Evolutionary conservation across 805 yeast species (phyloP).

Genomic region (Metschnikowia colocasiae): DNA sequence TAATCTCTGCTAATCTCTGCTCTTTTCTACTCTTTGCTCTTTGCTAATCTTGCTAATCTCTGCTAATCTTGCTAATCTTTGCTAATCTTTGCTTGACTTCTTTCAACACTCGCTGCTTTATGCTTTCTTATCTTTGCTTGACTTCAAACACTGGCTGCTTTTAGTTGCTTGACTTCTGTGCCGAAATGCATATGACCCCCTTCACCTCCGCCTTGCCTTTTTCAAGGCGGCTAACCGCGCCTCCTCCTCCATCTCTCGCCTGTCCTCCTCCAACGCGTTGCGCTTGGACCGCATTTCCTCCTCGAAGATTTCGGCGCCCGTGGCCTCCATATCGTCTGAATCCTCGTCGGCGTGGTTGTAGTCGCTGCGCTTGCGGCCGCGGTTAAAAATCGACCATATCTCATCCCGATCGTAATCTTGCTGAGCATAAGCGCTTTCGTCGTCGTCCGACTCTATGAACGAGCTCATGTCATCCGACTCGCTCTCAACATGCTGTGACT

Average conservation of each 20-base stretch:
- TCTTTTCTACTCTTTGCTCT: too few species aligned
- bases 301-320: conserved; percentile 80
- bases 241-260: conserved; percentile 61
- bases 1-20: too few species aligned
- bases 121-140: too few species aligned
- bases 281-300: conserved; percentile 73
- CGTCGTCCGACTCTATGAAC: conserved; percentile 48
- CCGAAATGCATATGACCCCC: not conserved
- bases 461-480: conserved; percentile 47
- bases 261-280: conserved; percentile 74
- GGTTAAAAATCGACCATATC: conserved; percentile 82
- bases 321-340: conserved; percentile 86
- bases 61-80: too few species aligned
- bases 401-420: conserved; percentile 75
- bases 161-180: too few species aligned
- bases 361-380: conserved; percentile 51
- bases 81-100: too few species aligned
- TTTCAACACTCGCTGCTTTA: too few species aligned
- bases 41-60: too few species aligned
- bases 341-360: conserved; percentile 46
- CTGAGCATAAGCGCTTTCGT: conserved; percentile 20
- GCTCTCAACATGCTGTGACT: conserved; percentile 32
- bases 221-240: conserved; percentile 45
- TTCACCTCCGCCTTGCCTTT: conserved; percentile 13
- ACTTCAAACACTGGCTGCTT: too few species aligned